Base-by-base conservation (phyloP, 2,329 filamentous ascomycete species). In the Fusarium austroafricanum region DNA sequence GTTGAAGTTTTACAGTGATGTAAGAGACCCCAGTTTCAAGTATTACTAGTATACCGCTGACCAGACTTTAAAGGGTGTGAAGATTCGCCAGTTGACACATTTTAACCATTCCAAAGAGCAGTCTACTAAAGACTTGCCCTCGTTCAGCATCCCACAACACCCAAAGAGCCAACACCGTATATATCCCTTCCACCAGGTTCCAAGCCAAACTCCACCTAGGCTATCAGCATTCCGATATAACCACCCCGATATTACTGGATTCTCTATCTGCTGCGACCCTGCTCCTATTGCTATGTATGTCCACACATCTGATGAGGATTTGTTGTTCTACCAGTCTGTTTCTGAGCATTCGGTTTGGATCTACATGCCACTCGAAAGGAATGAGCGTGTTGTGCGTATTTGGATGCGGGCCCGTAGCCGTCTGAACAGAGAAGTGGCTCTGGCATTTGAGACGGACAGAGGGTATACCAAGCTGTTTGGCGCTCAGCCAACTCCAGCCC, bases 161-260 rank as follows among this genome's bases (percentile, higher is more conserved):
- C n/a, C n/a, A n/a, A n/a, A n/a, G n/a, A n/a, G n/a, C n/a, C n/a
- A n/a, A n/a, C n/a, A n/a, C n/a, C n/a, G n/a, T n/a, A n/a, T n/a
- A n/a, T n/a, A n/a, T n/a, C n/a, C n/a, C n/a, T n/a, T n/a, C n/a
- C n/a, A n/a, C n/a, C n/a, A n/a, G n/a, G n/a, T n/a, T n/a, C n/a
- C n/a, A n/a, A n/a, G n/a, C n/a, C n/a, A n/a, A n/a, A n/a, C n/a
- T n/a, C n/a, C n/a, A n/a, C n/a, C n/a, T n/a, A n/a, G n/a, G n/a
- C n/a, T n/a, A n/a, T n/a, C n/a, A n/a, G n/a, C n/a, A n/a, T 42
- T 55, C 20, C 37, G 28, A 14, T 55, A 55, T 3, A 55, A 55
- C 20, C 12, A 21, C 10, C 21, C 29, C 2, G 37, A 15, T 11
- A 29, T 21, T 2, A 55, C 53, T 6, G 53, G 53, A 4, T 42